Evolutionary conservation across 805 yeast species (phyloP).

Genomic region (Candida boleticola): DNA sequence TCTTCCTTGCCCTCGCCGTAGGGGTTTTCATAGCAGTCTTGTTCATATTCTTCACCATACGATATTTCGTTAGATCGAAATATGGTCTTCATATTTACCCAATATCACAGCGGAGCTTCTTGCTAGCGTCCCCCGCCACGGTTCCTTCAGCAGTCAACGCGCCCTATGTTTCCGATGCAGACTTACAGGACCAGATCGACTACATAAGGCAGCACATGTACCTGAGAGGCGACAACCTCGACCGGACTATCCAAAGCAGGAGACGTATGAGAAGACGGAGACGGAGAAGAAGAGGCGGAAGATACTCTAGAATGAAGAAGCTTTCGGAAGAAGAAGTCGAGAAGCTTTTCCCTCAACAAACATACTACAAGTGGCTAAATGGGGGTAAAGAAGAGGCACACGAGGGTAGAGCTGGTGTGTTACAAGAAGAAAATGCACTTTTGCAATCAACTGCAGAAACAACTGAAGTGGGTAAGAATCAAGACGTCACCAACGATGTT

Average conservation of each 20-base stretch:
- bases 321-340: constrained; percentile 59
- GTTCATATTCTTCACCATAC: constrained; percentile 57
- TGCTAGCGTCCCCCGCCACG: constrained; percentile 14
- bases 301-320: constrained; percentile 48
- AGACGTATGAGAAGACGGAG: constrained; percentile 37
- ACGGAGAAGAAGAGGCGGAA: constrained; percentile 37
- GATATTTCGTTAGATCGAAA: constrained; percentile 57
- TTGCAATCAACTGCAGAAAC: not conserved
- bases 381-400: constrained; percentile 58
- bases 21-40: constrained; percentile 57
- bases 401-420: constrained; percentile 42
- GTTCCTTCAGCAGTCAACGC: not conserved
- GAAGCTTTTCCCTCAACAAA: constrained; percentile 53
- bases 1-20: constrained; percentile 61
- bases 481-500: not conserved
- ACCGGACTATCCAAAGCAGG: constrained; percentile 22
- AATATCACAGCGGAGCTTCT: constrained; percentile 23
- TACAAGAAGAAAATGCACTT: constrained; percentile 32
- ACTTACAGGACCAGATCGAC: constrained; percentile 34
- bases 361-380: constrained; percentile 58
- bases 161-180: constrained; percentile 11
- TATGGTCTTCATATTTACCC: constrained; percentile 52
- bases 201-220: constrained; percentile 32
- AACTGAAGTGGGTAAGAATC: constrained; percentile 4
- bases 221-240: constrained; percentile 29